Percentiles rank a stretch among this genome's conserved stretches.
Evolutionary conservation across 2,329 filamentous ascomycete genomes (phyloP).

Genomic region (Ceratocystis albifundus): DNA sequence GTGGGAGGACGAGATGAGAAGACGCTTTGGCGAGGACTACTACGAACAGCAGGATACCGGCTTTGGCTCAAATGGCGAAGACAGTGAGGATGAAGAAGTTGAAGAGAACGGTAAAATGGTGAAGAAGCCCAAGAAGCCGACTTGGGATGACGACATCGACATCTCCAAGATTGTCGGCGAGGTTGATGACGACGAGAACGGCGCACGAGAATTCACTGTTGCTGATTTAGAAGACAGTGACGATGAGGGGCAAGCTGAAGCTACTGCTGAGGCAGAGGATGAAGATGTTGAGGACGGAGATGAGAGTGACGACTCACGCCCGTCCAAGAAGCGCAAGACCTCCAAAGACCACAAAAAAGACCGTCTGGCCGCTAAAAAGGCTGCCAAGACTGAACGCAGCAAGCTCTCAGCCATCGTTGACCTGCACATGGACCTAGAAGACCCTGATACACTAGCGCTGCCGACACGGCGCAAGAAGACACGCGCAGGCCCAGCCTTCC

Average conservation of each 20-base stretch:
- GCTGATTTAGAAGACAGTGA: conserved; percentile 42
- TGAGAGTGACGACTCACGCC: conserved; percentile 34
- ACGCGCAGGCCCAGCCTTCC: conserved; percentile 45
- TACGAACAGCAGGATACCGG: conserved; percentile 63
- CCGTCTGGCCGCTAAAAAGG: conserved; percentile 49
- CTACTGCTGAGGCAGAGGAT: conserved; percentile 30
- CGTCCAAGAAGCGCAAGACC: conserved; percentile 48
- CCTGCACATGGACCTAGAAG: conserved; percentile 62
- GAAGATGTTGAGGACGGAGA: conserved; percentile 32
- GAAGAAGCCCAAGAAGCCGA: conserved; percentile 61
- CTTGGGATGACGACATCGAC: conserved; percentile 95
- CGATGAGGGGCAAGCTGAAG: conserved; percentile 27
- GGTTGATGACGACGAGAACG: conserved; percentile 55
- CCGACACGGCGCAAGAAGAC: conserved; percentile 24
- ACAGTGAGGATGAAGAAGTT: conserved; percentile 48
- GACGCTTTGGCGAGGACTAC: conserved; percentile 80
- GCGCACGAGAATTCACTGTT: conserved; percentile 38
- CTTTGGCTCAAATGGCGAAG: conserved; percentile 53
- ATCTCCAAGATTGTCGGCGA: conserved; percentile 86
- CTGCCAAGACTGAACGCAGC: conserved; percentile 66
- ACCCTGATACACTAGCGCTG: conserved; percentile 43
- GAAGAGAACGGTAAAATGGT: conserved; percentile 39
- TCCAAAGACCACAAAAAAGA: conserved; percentile 49
- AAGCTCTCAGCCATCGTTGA: conserved; percentile 82
- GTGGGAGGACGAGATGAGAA: conserved; percentile 86